Conservation (phyloP, 495 filamentous ascomycete species). For the Lentithecium fluviatile region DNA sequence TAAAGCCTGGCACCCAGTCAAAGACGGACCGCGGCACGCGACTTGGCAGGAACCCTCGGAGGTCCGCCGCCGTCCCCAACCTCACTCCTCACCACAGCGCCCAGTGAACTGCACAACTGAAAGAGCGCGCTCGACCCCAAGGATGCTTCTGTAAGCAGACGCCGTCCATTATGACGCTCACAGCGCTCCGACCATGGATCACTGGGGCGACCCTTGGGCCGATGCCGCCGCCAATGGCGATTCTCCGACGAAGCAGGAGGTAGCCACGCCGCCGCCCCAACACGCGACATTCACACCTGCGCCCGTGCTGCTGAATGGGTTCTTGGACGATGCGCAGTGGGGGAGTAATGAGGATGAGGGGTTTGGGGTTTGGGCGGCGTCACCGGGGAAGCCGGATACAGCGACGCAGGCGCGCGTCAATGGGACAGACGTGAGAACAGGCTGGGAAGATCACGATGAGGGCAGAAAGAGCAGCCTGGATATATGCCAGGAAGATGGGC, state of each 20-base stretch:
- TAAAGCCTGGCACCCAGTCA: no score
- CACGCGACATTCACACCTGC: background rate
- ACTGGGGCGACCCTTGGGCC: constrained; percentile 39
- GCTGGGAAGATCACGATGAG: background rate
- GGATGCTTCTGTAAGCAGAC: constrained; percentile 27
- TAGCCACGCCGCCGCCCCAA: background rate
- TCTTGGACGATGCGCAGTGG: constrained; percentile 37
- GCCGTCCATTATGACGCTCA: constrained; percentile 29
- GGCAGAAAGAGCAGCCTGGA: background rate
- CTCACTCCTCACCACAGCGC: background rate
- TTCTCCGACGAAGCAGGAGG: constrained; percentile 15
- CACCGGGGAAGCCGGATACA: background rate
- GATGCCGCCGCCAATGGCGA: constrained; percentile 23
- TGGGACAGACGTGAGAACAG: background rate
- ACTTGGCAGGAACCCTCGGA: background rate
- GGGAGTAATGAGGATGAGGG: constrained; percentile 22
- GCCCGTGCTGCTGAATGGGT: constrained; percentile 22
- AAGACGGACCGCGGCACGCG: background rate
- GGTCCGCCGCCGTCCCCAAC: background rate
- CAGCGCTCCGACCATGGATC: constrained; percentile 31
- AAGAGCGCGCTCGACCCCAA: constrained; percentile 1
- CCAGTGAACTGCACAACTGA: background rate
- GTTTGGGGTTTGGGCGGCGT: constrained; percentile 17
- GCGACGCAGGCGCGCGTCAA: constrained; percentile 7
- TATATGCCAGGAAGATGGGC: constrained; percentile 11